phyloP scores from a whole-genome alignment of 306 rosid species.

The Dryas alaskensis region DNA sequence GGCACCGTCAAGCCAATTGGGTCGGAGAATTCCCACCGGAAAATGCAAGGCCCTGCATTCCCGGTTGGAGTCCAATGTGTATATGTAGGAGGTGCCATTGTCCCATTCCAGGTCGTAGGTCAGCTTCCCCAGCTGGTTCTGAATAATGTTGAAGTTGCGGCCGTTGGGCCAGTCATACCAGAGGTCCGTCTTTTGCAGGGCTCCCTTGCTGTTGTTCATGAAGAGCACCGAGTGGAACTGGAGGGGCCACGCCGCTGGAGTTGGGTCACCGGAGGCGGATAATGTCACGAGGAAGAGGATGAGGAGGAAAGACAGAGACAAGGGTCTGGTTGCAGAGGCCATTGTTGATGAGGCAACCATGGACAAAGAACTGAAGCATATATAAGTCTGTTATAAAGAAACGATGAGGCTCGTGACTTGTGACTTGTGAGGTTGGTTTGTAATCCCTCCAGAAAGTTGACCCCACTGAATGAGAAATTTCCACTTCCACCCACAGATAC shows the following conservation, averaged over 20 bases:
- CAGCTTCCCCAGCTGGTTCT: slow-evolving; percentile 53
- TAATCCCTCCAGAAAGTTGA: neutral
- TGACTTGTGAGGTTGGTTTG: slow-evolving; percentile 1
- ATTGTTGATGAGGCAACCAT: neutral
- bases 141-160: slow-evolving; percentile 86
- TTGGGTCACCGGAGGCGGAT: slow-evolving; percentile 20
- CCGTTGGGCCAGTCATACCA: slow-evolving; percentile 99
- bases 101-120: slow-evolving; percentile 79
- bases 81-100: slow-evolving; percentile 82
- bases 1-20: slow-evolving; percentile 88
- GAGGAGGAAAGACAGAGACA: neutral
- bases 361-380: too few relatives aligned
- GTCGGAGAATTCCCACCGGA: slow-evolving; percentile 72
- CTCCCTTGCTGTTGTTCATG: slow-evolving; percentile 52
- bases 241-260: slow-evolving; percentile 56
- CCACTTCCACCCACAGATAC: neutral
- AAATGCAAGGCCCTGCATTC: slow-evolving; percentile 42
- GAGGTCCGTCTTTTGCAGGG: slow-evolving; percentile 50
- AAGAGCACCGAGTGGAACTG: slow-evolving; percentile 72
- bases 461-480: neutral
- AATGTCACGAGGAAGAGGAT: too few relatives aligned
- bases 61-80: slow-evolving; percentile 37
- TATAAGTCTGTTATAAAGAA: too few relatives aligned
- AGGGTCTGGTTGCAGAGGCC: neutral
- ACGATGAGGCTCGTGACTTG: neutral